A percentile compares a stretch with the other conserved stretches of the same genome.
phyloP scores from a whole-genome alignment of 768 basidiomycete species.

The Lentinula aciculospora region DNA sequence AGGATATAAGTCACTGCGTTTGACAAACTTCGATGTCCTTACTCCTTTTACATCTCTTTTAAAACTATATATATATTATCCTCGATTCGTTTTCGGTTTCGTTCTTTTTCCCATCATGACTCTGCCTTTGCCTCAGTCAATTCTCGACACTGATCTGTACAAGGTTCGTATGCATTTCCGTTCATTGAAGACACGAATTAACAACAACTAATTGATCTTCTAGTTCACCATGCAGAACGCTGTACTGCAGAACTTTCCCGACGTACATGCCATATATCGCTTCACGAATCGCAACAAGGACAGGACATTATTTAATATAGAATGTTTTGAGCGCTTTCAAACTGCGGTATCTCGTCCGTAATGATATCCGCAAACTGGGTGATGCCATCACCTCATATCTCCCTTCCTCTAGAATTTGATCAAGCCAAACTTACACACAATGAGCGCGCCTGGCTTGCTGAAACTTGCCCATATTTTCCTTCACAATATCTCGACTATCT shows the following conservation, averaged over 20 bases:
- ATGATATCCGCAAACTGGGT: constrained; percentile 3
- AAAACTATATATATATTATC: not conserved
- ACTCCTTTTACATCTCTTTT: not conserved
- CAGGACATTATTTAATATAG: constrained; percentile 53
- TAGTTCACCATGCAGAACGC: constrained; percentile 97
- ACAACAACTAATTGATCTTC: not conserved
- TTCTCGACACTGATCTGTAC: constrained; percentile 93
- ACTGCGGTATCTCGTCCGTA: constrained; percentile 49
- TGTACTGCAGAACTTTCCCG: constrained; percentile 71
- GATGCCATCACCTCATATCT: constrained; percentile 1
- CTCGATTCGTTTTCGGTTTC: not conserved
- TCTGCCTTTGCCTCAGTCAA: constrained; percentile 34
- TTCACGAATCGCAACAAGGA: constrained; percentile 75
- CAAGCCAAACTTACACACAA: constrained; percentile 49
- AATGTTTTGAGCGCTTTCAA: constrained; percentile 57
- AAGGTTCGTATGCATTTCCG: constrained; percentile 46
- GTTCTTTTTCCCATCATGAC: not conserved
- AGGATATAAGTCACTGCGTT: not conserved
- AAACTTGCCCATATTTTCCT: constrained; percentile 70
- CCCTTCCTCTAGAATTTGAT: constrained; percentile 51
- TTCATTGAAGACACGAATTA: not conserved
- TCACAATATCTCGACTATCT: constrained; percentile 75
- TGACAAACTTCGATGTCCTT: not conserved
- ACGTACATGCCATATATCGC: constrained; percentile 61
- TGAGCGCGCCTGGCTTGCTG: constrained; percentile 65